phyloP scores from a whole-genome alignment of 2,329 filamentous ascomycete genomes.

The Ophiostoma himal-ulmi region DNA sequence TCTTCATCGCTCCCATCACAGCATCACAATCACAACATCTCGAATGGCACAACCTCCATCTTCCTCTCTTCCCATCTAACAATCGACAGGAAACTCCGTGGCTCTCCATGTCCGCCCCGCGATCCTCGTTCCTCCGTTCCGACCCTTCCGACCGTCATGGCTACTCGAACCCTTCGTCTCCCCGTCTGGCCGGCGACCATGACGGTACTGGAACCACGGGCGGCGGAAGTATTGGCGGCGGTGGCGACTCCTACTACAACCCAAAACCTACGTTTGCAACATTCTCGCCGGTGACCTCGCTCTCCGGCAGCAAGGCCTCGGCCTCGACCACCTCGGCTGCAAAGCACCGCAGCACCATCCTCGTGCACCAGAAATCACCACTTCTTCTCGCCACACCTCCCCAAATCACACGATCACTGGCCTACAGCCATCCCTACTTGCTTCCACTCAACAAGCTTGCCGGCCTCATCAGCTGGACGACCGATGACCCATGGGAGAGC shows the following conservation, averaged over 20 bases:
- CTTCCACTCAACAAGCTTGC: constrained; percentile 79
- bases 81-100: constrained; percentile 42
- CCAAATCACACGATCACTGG: constrained; percentile 86
- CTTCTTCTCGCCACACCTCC: constrained; percentile 88
- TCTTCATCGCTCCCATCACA: not conserved
- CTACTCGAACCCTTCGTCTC: constrained; percentile 27
- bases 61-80: not conserved
- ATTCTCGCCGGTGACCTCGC: constrained; percentile 80
- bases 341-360: constrained; percentile 79
- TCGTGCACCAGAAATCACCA: constrained; percentile 95
- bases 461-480: constrained; percentile 89
- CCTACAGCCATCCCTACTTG: constrained; percentile 92
- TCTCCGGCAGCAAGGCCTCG: constrained; percentile 49
- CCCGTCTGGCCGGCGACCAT: constrained; percentile 16
- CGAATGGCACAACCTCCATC: not conserved
- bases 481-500: constrained; percentile 91
- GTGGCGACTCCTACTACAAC: constrained; percentile 29
- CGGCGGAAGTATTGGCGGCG: constrained; percentile 28
- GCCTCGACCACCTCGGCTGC: constrained; percentile 50
- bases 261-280: constrained; percentile 71
- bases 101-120: constrained; percentile 49
- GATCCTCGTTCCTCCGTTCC: constrained; percentile 32
- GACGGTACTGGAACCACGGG: constrained; percentile 24
- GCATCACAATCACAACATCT: not conserved
- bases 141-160: constrained; percentile 30